Evolutionary conservation across 2,329 filamentous ascomycete genomes (phyloP).

Genomic region (Ascosphaera acerosa): DNA sequence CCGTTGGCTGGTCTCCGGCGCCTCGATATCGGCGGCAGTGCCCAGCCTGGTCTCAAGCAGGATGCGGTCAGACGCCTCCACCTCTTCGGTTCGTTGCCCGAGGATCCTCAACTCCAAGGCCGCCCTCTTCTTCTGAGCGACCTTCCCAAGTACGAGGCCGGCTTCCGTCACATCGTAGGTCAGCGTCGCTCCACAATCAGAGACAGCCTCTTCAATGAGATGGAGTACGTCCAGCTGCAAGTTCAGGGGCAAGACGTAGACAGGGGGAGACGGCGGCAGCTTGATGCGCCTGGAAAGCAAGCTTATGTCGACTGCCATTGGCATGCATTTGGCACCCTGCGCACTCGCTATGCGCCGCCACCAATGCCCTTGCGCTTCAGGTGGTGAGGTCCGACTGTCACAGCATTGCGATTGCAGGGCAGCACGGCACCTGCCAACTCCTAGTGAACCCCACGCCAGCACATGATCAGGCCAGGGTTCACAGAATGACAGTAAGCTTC

Average conservation of each 20-base stretch:
- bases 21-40: background rate
- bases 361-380: too few species aligned
- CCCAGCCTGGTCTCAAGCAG: background rate
- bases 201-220: constrained; percentile 37
- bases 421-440: too few species aligned
- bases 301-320: background rate
- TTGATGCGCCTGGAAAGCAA: constrained; percentile 2
- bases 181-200: constrained; percentile 27
- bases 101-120: constrained; percentile 49
- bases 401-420: too few species aligned
- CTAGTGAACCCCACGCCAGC: too few species aligned
- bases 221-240: constrained; percentile 37
- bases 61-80: background rate
- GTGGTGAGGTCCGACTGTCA: too few species aligned
- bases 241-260: constrained; percentile 50
- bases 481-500: too few species aligned
- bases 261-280: constrained; percentile 24
- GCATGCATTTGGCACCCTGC: too few species aligned
- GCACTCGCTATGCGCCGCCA: too few species aligned
- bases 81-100: constrained; percentile 28
- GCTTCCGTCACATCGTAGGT: constrained; percentile 52
- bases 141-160: constrained; percentile 45
- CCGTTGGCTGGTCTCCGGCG: background rate
- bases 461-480: too few species aligned
- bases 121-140: constrained; percentile 43